phyloP scores from a whole-genome alignment of 169 alveolate species.

The Eimeria maxima region DNA sequence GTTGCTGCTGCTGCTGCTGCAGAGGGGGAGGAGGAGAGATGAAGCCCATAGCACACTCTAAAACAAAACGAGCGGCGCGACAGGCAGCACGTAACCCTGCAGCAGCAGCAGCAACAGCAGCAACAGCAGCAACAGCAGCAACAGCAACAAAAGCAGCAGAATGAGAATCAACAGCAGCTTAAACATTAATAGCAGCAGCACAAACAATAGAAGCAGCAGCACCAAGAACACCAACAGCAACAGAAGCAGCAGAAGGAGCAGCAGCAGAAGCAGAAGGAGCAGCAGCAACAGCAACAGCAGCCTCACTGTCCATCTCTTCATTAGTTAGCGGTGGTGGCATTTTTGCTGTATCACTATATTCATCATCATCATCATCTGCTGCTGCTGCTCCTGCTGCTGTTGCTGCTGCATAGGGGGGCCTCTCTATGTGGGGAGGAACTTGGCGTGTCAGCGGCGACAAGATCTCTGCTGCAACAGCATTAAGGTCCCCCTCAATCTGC shows the following conservation, averaged over 20 bases:
- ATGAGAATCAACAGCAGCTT: not conserved
- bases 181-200: not conserved
- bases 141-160: not conserved
- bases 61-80: not conserved
- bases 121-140: not conserved
- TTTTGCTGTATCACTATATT: not conserved
- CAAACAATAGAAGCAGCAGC: not conserved
- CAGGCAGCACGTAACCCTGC: slow-evolving; percentile 34
- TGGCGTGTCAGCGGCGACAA: not conserved
- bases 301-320: not conserved
- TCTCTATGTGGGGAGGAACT: not conserved
- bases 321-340: slow-evolving; percentile 18
- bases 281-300: not conserved
- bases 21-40: slow-evolving; percentile 15
- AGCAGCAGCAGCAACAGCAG: slow-evolving; percentile 29
- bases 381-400: too few species aligned
- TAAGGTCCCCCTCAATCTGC: too few species aligned
- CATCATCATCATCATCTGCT: not conserved
- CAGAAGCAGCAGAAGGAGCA: too few species aligned
- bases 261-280: too few species aligned
- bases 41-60: slow-evolving; percentile 18
- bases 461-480: not conserved
- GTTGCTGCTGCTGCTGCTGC: too few species aligned
- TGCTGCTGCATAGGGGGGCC: slow-evolving; percentile 1
- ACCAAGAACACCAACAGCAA: too few species aligned